These are phyloP conservation scores for Marasmius fiardii DNA, from an alignment of 1,284 basidiomycete species.

Conservation along the genomic window DNA sequence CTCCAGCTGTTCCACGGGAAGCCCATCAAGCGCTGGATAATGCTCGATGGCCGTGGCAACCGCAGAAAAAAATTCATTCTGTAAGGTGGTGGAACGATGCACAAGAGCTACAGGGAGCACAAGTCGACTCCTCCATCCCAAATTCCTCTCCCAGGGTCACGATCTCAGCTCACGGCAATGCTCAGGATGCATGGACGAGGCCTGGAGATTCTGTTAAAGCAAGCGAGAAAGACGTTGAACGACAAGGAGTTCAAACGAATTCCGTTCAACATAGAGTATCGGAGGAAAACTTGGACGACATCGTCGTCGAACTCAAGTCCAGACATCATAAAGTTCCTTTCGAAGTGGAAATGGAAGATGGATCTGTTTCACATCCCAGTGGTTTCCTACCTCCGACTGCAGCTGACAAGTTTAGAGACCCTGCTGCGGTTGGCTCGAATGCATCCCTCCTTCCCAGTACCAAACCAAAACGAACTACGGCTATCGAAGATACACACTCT, in stretches of 20 bases:
- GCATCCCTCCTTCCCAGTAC: slow-evolving; percentile 5
- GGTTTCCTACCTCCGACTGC: slow-evolving; percentile 36
- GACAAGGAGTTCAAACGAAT: slow-evolving; percentile 22
- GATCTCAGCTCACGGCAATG: not conserved
- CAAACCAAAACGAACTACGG: not conserved
- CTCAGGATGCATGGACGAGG: not conserved
- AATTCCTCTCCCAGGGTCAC: slow-evolving; percentile 3
- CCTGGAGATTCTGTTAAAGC: slow-evolving; percentile 19
- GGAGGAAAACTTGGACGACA: slow-evolving; percentile 24
- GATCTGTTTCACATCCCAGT: slow-evolving; percentile 29
- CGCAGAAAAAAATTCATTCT: not conserved
- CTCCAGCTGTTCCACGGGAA: slow-evolving; percentile 14
- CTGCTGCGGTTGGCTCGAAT: slow-evolving; percentile 6
- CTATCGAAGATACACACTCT: slow-evolving; percentile 17
- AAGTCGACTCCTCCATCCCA: not conserved
- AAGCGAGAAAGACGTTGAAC: slow-evolving; percentile 19
- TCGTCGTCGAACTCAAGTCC: slow-evolving; percentile 23
- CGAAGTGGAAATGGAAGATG: slow-evolving; percentile 28
- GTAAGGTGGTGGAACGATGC: slow-evolving; percentile 1
- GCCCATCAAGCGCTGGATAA: slow-evolving; percentile 33
- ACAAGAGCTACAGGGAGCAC: slow-evolving; percentile 5
- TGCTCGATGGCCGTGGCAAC: slow-evolving; percentile 28
- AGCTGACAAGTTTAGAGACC: slow-evolving; percentile 24
- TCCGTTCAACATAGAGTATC: slow-evolving; percentile 28
- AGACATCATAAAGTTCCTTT: slow-evolving; percentile 29